Evolutionary conservation across 257 asterid genomes (phyloP).

Genomic region (Galeopsis tetrahit): DNA sequence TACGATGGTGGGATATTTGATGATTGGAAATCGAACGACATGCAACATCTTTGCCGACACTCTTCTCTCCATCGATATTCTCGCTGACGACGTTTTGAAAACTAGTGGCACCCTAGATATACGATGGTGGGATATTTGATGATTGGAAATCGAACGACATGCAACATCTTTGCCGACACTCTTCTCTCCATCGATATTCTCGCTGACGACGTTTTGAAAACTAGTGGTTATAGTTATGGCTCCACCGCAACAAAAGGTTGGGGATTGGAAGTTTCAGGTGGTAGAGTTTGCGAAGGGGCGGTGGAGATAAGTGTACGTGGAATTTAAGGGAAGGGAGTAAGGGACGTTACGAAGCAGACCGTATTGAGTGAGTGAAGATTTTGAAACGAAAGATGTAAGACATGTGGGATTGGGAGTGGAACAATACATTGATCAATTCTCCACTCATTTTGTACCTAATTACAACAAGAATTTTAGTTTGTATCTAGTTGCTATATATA

Average conservation of each 20-base stretch:
- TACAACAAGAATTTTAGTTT: too few species aligned
- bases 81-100: constrained; percentile 37
- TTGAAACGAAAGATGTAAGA: constrained; percentile 30
- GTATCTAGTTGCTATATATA: too few species aligned
- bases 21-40: too few species aligned
- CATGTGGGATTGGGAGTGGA: too few species aligned
- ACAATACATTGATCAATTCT: too few species aligned
- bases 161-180: too few species aligned
- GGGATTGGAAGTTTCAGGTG: constrained; percentile 71
- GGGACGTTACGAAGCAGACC: constrained; percentile 90
- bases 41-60: too few species aligned
- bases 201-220: constrained; percentile 37
- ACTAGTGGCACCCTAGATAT: constrained; percentile 10
- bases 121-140: too few species aligned
- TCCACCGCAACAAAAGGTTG: constrained; percentile 34
- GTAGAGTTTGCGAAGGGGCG: constrained; percentile 86
- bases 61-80: constrained; percentile 19
- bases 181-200: constrained; percentile 18
- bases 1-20: too few species aligned
- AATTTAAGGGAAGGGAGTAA: constrained; percentile 88
- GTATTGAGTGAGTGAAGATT: constrained; percentile 69
- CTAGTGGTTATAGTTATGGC: constrained; percentile 36
- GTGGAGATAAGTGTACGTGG: constrained; percentile 94
- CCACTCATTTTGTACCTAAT: too few species aligned
- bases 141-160: too few species aligned